These are phyloP conservation scores for Pythium phragmitis DNA, from an alignment of 352 stramenopile genomes.

Conservation along the genomic window DNA sequence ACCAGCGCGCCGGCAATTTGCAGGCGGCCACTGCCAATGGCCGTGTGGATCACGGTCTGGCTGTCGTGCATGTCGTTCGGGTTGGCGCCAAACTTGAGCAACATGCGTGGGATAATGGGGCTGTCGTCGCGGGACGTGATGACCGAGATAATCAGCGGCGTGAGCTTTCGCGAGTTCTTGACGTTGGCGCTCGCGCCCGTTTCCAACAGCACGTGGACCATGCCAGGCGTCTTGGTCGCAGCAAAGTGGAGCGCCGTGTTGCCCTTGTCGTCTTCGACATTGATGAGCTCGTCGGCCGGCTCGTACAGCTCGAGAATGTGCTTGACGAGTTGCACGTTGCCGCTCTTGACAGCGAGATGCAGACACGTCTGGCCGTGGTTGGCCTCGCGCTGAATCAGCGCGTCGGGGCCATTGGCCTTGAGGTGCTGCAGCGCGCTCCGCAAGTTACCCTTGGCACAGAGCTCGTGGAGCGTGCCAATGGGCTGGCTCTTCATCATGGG, in stretches of 20 bases:
- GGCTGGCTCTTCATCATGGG: slow-evolving; percentile 78
- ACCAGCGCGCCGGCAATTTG: slow-evolving; percentile 82
- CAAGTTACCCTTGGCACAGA: slow-evolving; percentile 81
- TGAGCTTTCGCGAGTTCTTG: slow-evolving; percentile 86
- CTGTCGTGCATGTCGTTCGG: slow-evolving; percentile 89
- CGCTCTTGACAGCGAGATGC: slow-evolving; percentile 81
- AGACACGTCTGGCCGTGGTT: slow-evolving; percentile 85
- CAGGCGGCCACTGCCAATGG: slow-evolving; percentile 55
- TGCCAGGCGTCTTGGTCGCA: slow-evolving; percentile 79
- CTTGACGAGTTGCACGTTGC: slow-evolving; percentile 81
- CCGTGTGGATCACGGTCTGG: slow-evolving; percentile 86
- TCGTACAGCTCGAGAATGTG: slow-evolving; percentile 83
- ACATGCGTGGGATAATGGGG: slow-evolving; percentile 84
- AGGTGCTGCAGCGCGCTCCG: slow-evolving; percentile 74
- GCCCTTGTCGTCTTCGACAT: slow-evolving; percentile 85
- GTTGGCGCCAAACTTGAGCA: slow-evolving; percentile 87
- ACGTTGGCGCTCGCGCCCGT: slow-evolving; percentile 77
- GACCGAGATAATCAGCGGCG: slow-evolving; percentile 83
- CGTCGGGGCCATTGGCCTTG: slow-evolving; percentile 66
- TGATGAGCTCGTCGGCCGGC: slow-evolving; percentile 75
- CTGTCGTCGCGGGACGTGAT: slow-evolving; percentile 85
- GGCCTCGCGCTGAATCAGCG: slow-evolving; percentile 65
- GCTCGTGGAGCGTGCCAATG: slow-evolving; percentile 76
- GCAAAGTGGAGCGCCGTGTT: slow-evolving; percentile 87
- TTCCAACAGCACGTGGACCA: slow-evolving; percentile 83